Evolutionary conservation across 192 early-diverging fungal genomes (phyloP).

Genomic region (Linnemannia schmuckeri): DNA sequence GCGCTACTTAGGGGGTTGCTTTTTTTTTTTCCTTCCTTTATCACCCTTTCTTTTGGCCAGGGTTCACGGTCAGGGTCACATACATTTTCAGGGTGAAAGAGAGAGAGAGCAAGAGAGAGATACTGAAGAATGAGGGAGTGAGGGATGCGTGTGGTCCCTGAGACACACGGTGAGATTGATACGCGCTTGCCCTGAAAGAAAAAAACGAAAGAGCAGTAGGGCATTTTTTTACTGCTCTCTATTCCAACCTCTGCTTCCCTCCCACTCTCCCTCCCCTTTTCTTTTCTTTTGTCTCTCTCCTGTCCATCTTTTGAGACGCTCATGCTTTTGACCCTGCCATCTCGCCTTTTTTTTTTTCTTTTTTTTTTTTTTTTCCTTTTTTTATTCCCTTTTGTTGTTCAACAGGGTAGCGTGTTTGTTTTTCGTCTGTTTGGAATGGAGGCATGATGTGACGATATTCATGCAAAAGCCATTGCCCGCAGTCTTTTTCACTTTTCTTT

Average conservation of each 20-base stretch:
- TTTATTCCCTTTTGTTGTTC: not conserved
- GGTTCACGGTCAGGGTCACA: conserved; percentile 3
- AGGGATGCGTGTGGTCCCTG: not conserved
- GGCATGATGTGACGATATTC: not conserved
- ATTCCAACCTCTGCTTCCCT: not conserved
- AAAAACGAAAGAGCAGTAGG: not conserved
- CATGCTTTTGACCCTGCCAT: not conserved
- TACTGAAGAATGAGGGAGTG: not conserved
- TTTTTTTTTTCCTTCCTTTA: not conserved
- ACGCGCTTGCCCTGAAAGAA: not conserved
- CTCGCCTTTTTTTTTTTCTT: not conserved
- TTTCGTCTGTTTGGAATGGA: conserved; percentile 7
- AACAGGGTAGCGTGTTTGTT: conserved; percentile 1
- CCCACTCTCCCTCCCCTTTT: not conserved
- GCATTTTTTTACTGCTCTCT: not conserved
- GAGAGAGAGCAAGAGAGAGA: not conserved
- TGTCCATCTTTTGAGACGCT: not conserved
- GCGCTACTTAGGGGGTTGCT: not conserved
- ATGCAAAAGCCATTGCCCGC: conserved; percentile 1
- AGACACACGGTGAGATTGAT: not conserved
- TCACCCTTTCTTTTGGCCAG: not conserved
- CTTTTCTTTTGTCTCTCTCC: not conserved
- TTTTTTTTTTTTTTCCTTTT: not conserved
- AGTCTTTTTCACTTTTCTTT: not conserved
- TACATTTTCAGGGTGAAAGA: conserved; percentile 3